Evolutionary conservation across 768 basidiomycete species (phyloP), one percentile per base, ranked within the genome.

Genomic region (Suillus brevipes): DNA sequence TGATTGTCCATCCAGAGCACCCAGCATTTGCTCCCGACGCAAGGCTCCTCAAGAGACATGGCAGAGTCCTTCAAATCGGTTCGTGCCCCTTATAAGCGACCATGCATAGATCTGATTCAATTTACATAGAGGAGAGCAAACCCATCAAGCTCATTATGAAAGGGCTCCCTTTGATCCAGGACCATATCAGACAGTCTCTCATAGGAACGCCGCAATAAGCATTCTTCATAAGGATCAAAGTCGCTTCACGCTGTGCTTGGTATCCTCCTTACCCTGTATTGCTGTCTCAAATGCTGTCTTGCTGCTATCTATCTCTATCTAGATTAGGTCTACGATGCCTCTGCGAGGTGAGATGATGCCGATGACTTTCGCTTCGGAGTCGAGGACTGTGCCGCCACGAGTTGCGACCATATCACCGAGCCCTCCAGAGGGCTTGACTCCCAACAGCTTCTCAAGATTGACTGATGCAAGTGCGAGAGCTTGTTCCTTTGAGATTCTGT

Each of bases 131-230:
- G 34, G 88, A 91, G 75, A 78, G 83, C 43, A 87, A 90, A 70
- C 85, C 91, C n/a, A 84, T 92, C 67, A 87, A 87, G 71, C 84
- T 92, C n/a, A 84, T 94, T 57, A 84, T 84, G 40, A 80, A 81
- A 65, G 88, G 87, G 8, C 77, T 94, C 60, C 89, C 89, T 2
- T 78, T 82, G 36, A 89, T 94, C 68, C 77, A 86, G 60, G 71
- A 82, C 8, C 88, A 88, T 66, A 80, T 92, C 60, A 80, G 77
- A 25, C 77, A 69, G 61, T 55, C 50, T 16, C 64, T 77, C 28
- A 56, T 43, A 42, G 40, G 58, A 59, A 59, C 28, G 40, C 58
- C 28, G 28, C 38, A 42, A 34, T 25, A 72, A 40, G 50, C 47
- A 42, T 25, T 20, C 20, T 31, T 12, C 28, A 18, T 20, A 59